A percentile compares a stretch with the other conserved stretches of the same genome.
Conservation (phyloP, 164 flowering plant genomes). For the Berberis thunbergii region DNA sequence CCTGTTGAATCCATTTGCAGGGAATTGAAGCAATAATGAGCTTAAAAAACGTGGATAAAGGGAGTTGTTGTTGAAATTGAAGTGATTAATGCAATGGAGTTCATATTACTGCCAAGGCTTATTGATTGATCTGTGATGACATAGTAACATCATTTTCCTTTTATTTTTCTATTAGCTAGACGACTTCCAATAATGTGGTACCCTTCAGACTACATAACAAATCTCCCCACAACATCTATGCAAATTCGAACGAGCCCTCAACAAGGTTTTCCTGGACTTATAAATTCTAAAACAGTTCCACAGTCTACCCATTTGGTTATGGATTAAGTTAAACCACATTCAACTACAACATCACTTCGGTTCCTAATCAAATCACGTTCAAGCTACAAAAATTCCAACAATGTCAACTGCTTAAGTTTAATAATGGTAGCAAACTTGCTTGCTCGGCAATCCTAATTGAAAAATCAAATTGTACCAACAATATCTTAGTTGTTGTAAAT, state of each 20-base stretch:
- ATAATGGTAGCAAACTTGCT: too few relatives aligned
- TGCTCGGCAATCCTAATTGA: neutral
- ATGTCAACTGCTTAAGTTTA: neutral
- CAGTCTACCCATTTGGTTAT: conserved; percentile 55
- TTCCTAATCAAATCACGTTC: conserved; percentile 34
- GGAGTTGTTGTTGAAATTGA: too few relatives aligned
- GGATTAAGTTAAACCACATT: conserved; percentile 70
- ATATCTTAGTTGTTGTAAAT: neutral
- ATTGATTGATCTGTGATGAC: neutral
- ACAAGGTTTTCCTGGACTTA: too few relatives aligned
- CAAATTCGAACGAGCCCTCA: too few relatives aligned
- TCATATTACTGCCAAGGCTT: too few relatives aligned
- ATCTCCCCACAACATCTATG: too few relatives aligned
- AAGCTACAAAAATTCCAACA: neutral
- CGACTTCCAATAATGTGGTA: conserved; percentile 4
- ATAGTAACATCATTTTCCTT: neutral
- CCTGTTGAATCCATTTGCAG: too few relatives aligned
- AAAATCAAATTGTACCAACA: neutral
- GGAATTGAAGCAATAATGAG: too few relatives aligned
- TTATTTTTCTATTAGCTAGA: conserved; percentile 5
- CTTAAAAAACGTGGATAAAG: too few relatives aligned
- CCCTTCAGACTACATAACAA: too few relatives aligned
- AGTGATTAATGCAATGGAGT: too few relatives aligned
- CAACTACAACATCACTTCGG: conserved; percentile 33
- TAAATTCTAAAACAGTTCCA: too few relatives aligned